These are phyloP conservation scores for Iris pallida DNA, from an alignment of 116 monocot genomes.

Conservation along the genomic window DNA sequence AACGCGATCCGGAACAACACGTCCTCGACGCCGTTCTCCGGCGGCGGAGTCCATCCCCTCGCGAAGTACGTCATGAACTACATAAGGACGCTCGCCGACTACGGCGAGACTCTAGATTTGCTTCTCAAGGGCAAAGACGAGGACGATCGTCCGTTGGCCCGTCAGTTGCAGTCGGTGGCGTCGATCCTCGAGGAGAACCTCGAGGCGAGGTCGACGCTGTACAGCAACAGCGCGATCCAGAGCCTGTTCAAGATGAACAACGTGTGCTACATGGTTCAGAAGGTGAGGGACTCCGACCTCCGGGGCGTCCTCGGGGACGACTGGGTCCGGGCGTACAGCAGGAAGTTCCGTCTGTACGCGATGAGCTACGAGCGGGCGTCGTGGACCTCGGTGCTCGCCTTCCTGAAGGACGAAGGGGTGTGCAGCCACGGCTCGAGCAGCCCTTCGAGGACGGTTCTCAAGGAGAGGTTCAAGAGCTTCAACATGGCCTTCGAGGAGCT, in stretches of 20 bases:
- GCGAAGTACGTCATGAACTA: constrained; percentile 73
- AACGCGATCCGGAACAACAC: constrained; percentile 26
- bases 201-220: constrained; percentile 28
- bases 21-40: constrained; percentile 23
- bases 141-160: constrained; percentile 4
- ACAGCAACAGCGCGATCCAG: constrained; percentile 29
- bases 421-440: constrained; percentile 13
- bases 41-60: constrained; percentile 48
- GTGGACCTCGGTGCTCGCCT: constrained; percentile 47
- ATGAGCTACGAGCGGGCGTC: constrained; percentile 49
- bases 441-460: constrained; percentile 48
- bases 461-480: constrained; percentile 60
- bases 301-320: constrained; percentile 35
- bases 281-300: constrained; percentile 43
- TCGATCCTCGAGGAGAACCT: constrained; percentile 44
- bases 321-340: constrained; percentile 41
- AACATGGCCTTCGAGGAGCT: constrained; percentile 69
- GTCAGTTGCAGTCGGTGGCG: constrained; percentile 17
- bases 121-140: constrained; percentile 24
- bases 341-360: constrained; percentile 35
- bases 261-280: constrained; percentile 52
- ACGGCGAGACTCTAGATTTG: constrained; percentile 32
- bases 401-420: constrained; percentile 65
- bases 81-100: constrained; percentile 26
- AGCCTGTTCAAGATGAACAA: constrained; percentile 70